A percentile compares a stretch with the other conserved stretches of the same genome.
Evolutionary conservation across 2,329 filamentous ascomycete species (phyloP).

Genomic region (Ophiostoma fasciatum): DNA sequence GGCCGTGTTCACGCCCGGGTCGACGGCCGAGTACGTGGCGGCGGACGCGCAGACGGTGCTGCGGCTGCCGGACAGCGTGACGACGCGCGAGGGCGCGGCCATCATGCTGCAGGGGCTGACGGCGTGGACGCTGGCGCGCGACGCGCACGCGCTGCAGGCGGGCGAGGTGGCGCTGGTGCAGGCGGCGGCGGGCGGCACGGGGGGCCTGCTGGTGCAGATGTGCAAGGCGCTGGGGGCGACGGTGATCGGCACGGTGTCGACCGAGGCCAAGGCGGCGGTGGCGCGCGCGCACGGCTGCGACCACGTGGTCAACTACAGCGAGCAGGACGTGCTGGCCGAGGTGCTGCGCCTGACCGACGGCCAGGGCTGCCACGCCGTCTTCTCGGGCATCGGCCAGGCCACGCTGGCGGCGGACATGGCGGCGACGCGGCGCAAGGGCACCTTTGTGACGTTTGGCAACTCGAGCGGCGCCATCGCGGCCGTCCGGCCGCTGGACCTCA

Average conservation of each 20-base stretch:
- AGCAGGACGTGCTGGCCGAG: conserved; percentile 30
- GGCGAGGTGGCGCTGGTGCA: conserved; percentile 55
- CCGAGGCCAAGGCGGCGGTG: conserved; percentile 55
- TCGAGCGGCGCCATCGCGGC: conserved; percentile 60
- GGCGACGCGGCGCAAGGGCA: conserved; percentile 60
- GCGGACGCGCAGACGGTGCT: conserved; percentile 39
- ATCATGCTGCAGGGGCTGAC: conserved; percentile 67
- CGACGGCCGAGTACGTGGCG: conserved; percentile 42
- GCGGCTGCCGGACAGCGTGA: conserved; percentile 48
- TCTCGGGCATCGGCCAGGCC: conserved; percentile 69
- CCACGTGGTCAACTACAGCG: conserved; percentile 55
- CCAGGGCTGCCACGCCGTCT: conserved; percentile 61
- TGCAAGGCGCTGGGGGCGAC: conserved; percentile 58
- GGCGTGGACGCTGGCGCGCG: conserved; percentile 61
- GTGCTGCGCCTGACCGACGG: conserved; percentile 43
- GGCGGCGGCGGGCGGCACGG: conserved; percentile 73
- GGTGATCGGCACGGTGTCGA: conserved; percentile 67
- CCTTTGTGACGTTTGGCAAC: conserved; percentile 66
- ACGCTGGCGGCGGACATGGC: conserved; percentile 73
- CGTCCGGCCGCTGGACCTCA: conserved; percentile 37
- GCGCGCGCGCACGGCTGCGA: conserved; percentile 59
- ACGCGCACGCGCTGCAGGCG: conserved; percentile 30
- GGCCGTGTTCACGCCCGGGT: conserved; percentile 36
- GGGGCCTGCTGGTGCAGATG: conserved; percentile 61
- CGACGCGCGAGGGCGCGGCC: conserved; percentile 50